A percentile compares a stretch with the other conserved stretches of the same genome.
Evolutionary conservation across 352 stramenopile species (phyloP).

Genomic region (Pythium phragmitis): DNA sequence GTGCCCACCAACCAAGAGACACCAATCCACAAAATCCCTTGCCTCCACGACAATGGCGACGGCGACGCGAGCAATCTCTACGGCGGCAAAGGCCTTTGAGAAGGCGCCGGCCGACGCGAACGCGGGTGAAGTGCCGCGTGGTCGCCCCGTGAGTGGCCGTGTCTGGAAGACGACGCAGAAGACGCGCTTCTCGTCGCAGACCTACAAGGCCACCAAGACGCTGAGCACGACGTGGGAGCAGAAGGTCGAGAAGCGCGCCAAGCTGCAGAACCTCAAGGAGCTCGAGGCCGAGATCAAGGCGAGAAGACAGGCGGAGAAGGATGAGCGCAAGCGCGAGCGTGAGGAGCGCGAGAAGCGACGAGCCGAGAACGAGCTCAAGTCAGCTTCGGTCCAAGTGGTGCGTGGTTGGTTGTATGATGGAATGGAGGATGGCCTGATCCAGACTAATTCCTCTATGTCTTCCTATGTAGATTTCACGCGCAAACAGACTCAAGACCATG

Average conservation of each 20-base stretch:
- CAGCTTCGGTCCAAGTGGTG: constrained; percentile 82
- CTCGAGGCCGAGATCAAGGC: constrained; percentile 81
- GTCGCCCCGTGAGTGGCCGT: constrained; percentile 69
- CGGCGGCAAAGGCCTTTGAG: constrained; percentile 17
- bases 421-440: not conserved
- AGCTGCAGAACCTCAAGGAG: constrained; percentile 82
- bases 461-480: constrained; percentile 69
- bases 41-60: constrained; percentile 14
- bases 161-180: constrained; percentile 86
- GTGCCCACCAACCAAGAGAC: constrained; percentile 31
- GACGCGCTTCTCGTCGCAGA: constrained; percentile 69
- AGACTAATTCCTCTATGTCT: constrained; percentile 4
- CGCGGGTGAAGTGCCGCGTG: constrained; percentile 38
- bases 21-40: constrained; percentile 1
- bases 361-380: constrained; percentile 91
- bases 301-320: constrained; percentile 64
- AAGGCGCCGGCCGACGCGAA: constrained; percentile 18
- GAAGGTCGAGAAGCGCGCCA: constrained; percentile 77
- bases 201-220: constrained; percentile 74
- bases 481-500: constrained; percentile 89
- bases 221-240: constrained; percentile 88
- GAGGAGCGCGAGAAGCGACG: constrained; percentile 88
- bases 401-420: constrained; percentile 22
- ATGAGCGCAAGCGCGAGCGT: constrained; percentile 69
- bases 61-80: constrained; percentile 26